Conservation (phyloP, 768 basidiomycete species). For the Rhizopogon vulgaris region DNA sequence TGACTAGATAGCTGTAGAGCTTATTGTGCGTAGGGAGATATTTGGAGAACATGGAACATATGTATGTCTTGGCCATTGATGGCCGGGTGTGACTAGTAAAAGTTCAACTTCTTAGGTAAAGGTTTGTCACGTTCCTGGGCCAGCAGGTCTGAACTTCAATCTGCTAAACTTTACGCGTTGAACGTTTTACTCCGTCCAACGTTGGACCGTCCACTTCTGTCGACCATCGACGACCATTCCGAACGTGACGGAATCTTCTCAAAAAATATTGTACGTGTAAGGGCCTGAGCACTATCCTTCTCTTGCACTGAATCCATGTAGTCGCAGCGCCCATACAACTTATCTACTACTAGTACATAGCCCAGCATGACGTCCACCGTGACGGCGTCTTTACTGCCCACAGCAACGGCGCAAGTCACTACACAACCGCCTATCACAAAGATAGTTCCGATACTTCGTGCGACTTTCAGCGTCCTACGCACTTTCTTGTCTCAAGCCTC, state of each 20-base stretch:
- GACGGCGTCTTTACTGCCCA: neutral
- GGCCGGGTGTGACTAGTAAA: too few relatives aligned
- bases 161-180: too few relatives aligned
- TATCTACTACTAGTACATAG: neutral
- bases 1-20: neutral
- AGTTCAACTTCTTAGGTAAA: too few relatives aligned
- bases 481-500: conserved; percentile 3
- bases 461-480: conserved; percentile 10
- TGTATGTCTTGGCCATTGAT: too few relatives aligned
- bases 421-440: conserved; percentile 18
- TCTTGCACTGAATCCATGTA: neutral
- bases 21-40: neutral
- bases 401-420: neutral
- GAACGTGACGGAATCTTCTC: too few relatives aligned
- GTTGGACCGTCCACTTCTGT: too few relatives aligned
- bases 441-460: conserved; percentile 15
- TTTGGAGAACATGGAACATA: neutral
- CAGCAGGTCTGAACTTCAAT: too few relatives aligned
- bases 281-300: neutral
- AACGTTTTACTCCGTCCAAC: too few relatives aligned
- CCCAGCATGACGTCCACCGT: neutral
- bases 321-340: neutral
- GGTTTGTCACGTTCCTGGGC: too few relatives aligned
- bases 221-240: too few relatives aligned
- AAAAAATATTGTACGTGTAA: too few relatives aligned